These are phyloP conservation scores for Pyrus bretschneideri DNA, from an alignment of 306 rosid species.

Conservation along the genomic window DNA sequence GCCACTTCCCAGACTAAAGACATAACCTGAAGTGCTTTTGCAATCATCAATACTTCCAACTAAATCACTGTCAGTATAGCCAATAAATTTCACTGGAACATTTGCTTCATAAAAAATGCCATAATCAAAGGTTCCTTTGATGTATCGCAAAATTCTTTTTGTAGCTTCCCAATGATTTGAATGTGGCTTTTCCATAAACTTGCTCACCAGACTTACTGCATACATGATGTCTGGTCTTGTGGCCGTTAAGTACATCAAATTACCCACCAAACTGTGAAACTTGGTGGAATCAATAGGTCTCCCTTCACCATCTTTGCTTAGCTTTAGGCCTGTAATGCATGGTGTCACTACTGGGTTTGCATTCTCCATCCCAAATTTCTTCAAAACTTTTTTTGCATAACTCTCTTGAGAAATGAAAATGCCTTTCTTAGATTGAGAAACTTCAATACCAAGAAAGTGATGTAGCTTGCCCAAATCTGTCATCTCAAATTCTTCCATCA, in stretches of 20 bases:
- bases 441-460: conserved; percentile 7
- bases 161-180: background rate
- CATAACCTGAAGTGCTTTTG: background rate
- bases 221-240: too few relatives aligned
- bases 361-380: background rate
- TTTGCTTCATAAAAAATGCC: background rate
- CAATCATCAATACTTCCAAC: background rate
- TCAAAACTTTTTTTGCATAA: background rate
- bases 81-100: background rate
- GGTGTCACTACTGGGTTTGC: background rate
- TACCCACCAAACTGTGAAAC: background rate
- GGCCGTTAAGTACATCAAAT: background rate
- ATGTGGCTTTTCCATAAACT: background rate
- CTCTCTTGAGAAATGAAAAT: background rate
- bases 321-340: background rate
- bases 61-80: background rate
- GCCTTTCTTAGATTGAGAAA: background rate
- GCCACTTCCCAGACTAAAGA: too few relatives aligned
- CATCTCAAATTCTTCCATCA: background rate
- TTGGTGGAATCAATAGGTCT: background rate
- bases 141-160: background rate
- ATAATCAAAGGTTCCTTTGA: background rate
- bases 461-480: background rate
- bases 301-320: background rate
- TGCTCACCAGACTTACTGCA: background rate